Evolutionary conservation across 2,329 filamentous ascomycete genomes (phyloP).

Genomic region (Cladosporium sp.): DNA sequence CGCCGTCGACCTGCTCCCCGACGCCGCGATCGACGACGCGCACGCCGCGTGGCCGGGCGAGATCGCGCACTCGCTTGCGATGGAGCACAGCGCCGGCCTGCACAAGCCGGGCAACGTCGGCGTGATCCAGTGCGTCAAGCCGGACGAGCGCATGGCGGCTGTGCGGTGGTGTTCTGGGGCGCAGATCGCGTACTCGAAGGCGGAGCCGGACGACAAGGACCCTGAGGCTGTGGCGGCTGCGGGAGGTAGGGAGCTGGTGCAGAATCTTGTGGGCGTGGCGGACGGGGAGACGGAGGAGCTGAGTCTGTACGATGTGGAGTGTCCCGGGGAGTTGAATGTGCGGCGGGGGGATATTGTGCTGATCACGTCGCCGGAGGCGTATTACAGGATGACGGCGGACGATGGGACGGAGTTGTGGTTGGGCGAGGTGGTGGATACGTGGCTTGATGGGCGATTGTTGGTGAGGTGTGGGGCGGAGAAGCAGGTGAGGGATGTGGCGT

Average conservation of each 20-base stretch:
- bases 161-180: slow-evolving; percentile 51
- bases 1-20: slow-evolving; percentile 43
- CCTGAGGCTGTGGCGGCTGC: neutral
- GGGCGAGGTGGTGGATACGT: slow-evolving; percentile 51
- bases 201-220: slow-evolving; percentile 37
- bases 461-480: slow-evolving; percentile 48
- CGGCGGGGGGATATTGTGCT: slow-evolving; percentile 50
- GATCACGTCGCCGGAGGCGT: slow-evolving; percentile 23
- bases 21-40: slow-evolving; percentile 47
- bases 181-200: slow-evolving; percentile 52
- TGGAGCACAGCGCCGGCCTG: slow-evolving; percentile 17
- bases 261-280: slow-evolving; percentile 14
- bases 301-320: slow-evolving; percentile 53
- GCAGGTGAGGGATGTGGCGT: slow-evolving; percentile 44
- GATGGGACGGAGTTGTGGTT: slow-evolving; percentile 37
- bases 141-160: slow-evolving; percentile 49
- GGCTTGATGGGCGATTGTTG: slow-evolving; percentile 45
- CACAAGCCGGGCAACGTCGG: slow-evolving; percentile 43
- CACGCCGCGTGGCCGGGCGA: slow-evolving; percentile 54
- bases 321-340: slow-evolving; percentile 43
- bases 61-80: slow-evolving; percentile 30
- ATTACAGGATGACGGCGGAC: slow-evolving; percentile 21
- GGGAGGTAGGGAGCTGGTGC: slow-evolving; percentile 1
- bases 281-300: slow-evolving; percentile 40
- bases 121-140: slow-evolving; percentile 51